phyloP scores from a whole-genome alignment of 2,329 filamentous ascomycete genomes.

The Pseudogymnoascus sp. region DNA sequence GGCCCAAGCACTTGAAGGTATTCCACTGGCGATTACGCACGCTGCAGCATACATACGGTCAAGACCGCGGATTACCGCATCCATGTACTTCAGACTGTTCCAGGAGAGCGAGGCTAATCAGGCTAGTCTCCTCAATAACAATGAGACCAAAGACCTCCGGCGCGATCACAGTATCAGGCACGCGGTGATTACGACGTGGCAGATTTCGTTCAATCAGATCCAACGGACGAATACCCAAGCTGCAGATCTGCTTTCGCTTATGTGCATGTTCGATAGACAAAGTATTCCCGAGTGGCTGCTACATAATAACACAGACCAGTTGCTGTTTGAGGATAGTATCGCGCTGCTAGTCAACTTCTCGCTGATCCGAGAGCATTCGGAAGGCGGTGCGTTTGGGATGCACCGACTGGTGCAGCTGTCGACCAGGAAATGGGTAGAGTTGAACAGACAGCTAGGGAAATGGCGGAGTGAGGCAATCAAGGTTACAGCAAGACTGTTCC shows the following conservation, averaged over 20 bases:
- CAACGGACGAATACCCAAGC: background rate
- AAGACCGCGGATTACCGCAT: conserved; percentile 2
- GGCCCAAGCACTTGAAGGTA: conserved; percentile 1
- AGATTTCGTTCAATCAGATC: conserved; percentile 12
- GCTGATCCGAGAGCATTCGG: background rate
- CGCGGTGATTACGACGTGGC: background rate
- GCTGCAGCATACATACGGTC: conserved; percentile 13
- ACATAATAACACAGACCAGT: background rate
- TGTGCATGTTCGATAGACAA: conserved; percentile 1
- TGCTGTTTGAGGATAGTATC: background rate
- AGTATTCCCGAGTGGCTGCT: conserved; percentile 10
- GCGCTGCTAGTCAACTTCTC: background rate
- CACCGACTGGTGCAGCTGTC: conserved; percentile 15
- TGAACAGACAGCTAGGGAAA: background rate
- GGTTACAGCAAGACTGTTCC: background rate
- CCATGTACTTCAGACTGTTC: conserved; percentile 2
- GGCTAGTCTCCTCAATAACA: background rate
- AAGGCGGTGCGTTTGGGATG: background rate
- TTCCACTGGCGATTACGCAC: conserved; percentile 16
- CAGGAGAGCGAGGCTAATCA: background rate
- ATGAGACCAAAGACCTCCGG: background rate
- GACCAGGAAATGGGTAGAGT: conserved; percentile 13
- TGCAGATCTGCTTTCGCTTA: background rate
- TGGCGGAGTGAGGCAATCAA: background rate
- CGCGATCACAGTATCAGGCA: background rate